A percentile compares a stretch with the other conserved stretches of the same genome.
phyloP scores from a whole-genome alignment of 176 grass and related monocot genomes.

The Cocos nucifera region DNA sequence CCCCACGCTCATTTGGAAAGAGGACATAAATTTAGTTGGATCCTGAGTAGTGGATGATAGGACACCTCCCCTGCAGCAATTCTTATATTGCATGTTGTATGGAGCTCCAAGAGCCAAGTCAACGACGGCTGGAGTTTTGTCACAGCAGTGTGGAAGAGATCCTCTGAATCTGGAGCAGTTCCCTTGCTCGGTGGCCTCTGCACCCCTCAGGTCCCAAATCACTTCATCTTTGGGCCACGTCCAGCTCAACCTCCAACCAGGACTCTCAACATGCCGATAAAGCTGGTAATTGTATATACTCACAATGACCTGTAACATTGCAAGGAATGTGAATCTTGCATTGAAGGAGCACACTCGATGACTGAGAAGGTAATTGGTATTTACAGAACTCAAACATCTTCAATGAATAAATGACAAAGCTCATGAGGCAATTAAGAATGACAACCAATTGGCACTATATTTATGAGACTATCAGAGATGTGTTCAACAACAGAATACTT shows the following conservation, averaged over 20 bases:
- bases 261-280: constrained; percentile 61
- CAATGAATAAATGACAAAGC: too few relatives aligned
- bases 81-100: constrained; percentile 35
- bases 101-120: constrained; percentile 39
- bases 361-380: too few relatives aligned
- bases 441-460: too few relatives aligned
- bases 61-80: constrained; percentile 58
- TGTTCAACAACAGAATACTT: too few relatives aligned
- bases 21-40: constrained; percentile 2
- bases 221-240: constrained; percentile 38
- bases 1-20: constrained; percentile 44
- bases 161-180: constrained; percentile 29
- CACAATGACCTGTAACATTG: constrained; percentile 35
- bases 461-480: too few relatives aligned
- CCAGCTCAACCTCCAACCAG: constrained; percentile 72
- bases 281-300: constrained; percentile 71
- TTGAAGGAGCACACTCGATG: too few relatives aligned
- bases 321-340: too few relatives aligned
- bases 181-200: constrained; percentile 55
- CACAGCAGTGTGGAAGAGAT: constrained; percentile 41
- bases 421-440: too few relatives aligned
- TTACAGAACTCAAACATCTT: too few relatives aligned
- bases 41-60: constrained; percentile 37
- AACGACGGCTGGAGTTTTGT: constrained; percentile 25
- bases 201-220: constrained; percentile 34